Evolutionary conservation across 2,329 filamentous ascomycete species (phyloP), one percentile per base, ranked within the genome.

Genomic region (Fusarium equiseti): DNA sequence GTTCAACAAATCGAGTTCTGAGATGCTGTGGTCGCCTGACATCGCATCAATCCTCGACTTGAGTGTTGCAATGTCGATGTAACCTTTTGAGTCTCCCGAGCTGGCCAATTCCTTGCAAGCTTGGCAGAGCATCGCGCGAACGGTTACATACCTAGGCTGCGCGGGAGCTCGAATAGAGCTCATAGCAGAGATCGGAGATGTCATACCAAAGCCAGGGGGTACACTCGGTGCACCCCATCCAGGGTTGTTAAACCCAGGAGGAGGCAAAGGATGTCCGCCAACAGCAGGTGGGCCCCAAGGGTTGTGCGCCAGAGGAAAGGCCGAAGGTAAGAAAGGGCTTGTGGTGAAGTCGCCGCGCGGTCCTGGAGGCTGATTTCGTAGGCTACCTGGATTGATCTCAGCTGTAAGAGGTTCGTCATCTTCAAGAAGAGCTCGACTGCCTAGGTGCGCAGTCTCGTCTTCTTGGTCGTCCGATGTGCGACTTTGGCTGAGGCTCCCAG

Each of bases 381-480:
- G 50, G 73, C 80, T 78, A 24, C 76, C 73, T 1, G 71, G 59
- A 49, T 76, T 76, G 26, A 77, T 59, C 13, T 81, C 80, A 22
- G 72, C 77, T 29, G 68, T 78, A 35, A 84, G 82, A 68, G 81
- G 87, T 77, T 84, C 91, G 81, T 84, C 93, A 76, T 97, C 94
- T 66, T 91, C 91, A 49, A 98, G 84, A 15, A 99, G 84, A 15
- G 95, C 96, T 74, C 94, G 95, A 80, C 95, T 98, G 15, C 96
- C 96, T 27, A 99, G 86, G 74, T 96, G 94, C 66, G 91, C 88
- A 68, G 90, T 91, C 58, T 93, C 89, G 59, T 95, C 93, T 22
- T 94, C 83, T 59, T 91, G 90, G 29, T 83, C 81, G 27, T 86
- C 84, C 50, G 74, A 75, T 52, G 83, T 82, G 46, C 85, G 85